Percentiles rank a stretch among this genome's conserved stretches.
phyloP scores from a whole-genome alignment of 805 yeast species.

The Hanseniaspora thailandica region DNA sequence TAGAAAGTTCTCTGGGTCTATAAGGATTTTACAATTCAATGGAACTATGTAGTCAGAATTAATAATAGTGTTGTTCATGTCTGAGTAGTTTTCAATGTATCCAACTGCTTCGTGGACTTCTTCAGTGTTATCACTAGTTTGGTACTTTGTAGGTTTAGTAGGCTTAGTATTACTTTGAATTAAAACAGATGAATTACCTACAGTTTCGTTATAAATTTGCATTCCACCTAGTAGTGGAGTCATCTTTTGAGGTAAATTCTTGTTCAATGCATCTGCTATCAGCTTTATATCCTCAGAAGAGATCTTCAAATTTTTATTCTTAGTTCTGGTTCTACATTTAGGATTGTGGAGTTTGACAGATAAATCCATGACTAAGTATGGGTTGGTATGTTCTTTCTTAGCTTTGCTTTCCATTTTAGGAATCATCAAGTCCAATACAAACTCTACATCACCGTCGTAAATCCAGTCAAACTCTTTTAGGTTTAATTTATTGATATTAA shows the following conservation, averaged over 20 bases:
- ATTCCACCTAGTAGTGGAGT: background rate
- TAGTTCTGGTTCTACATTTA: constrained; percentile 35
- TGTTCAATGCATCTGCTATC: constrained; percentile 9
- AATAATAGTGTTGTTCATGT: background rate
- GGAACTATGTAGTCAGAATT: constrained; percentile 6
- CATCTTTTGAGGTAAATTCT: constrained; percentile 1
- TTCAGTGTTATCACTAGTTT: background rate
- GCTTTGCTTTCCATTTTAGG: constrained; percentile 32
- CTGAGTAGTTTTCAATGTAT: background rate
- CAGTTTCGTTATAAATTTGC: constrained; percentile 14
- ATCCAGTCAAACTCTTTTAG: constrained; percentile 42
- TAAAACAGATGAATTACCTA: background rate
- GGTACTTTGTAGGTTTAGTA: background rate
- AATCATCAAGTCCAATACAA: constrained; percentile 60
- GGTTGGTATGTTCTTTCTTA: constrained; percentile 18
- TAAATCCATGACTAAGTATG: constrained; percentile 57
- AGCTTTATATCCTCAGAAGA: constrained; percentile 20
- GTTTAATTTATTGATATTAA: constrained; percentile 31
- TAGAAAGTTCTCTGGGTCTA: constrained; percentile 1
- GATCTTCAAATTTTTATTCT: constrained; percentile 33
- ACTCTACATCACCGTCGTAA: constrained; percentile 55
- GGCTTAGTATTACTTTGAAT: background rate
- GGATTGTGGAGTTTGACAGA: constrained; percentile 44
- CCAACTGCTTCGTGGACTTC: background rate
- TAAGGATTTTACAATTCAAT: constrained; percentile 7